Base-by-base conservation (phyloP, 352 stramenopile genomes). In the Pythium oligandrum region DNA sequence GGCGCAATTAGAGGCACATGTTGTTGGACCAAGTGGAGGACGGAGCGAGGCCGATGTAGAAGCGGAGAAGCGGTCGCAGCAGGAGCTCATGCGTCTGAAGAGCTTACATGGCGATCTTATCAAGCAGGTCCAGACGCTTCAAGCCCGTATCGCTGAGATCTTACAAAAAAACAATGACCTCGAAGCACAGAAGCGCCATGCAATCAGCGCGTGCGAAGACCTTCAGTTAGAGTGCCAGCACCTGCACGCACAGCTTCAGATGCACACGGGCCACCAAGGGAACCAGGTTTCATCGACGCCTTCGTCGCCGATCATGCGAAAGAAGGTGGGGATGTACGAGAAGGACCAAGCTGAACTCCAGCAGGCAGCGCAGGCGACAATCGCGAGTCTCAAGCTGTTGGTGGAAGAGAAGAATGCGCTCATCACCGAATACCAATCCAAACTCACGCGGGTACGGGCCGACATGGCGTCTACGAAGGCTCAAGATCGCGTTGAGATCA, bases 381-480 rank as follows among this genome's bases (percentile, higher is more conserved):
- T 94, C 33, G 75, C 83, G 4, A 92, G 79, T 57, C 60, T 94
- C n/a, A 94, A 90, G 55, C 71, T 76, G 34, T 69, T 92, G 30
- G 67, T 92, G 33, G 64, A 76, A 30, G 83, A 91, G 52, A 94
- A 94, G 52, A 94, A 92, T 50, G 53, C 43, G 9, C 48, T 83
- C 33, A 73, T 92, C 3, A 64, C 68, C 10, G 70, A 86, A 48
- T 88, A 86, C 44, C 71, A 90, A 52, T 61, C 59, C 12, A 82
- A 92, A 35, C 45, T 90, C 40, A 59, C 66, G 4, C 51, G 58
- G 30, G 42, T 88, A 30, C 79, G 78, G 4, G 64, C 60, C 1
- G 79, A 84, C 10, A 65, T 68, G 34, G 73, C 70, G 9, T 66
- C 83, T 36, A 58, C 61, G 33, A 81, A 83, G 47, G 69, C 68